Base-by-base conservation (phyloP, 371 early-diverging fungal genomes). In the Haplosporangium sp. region DNA sequence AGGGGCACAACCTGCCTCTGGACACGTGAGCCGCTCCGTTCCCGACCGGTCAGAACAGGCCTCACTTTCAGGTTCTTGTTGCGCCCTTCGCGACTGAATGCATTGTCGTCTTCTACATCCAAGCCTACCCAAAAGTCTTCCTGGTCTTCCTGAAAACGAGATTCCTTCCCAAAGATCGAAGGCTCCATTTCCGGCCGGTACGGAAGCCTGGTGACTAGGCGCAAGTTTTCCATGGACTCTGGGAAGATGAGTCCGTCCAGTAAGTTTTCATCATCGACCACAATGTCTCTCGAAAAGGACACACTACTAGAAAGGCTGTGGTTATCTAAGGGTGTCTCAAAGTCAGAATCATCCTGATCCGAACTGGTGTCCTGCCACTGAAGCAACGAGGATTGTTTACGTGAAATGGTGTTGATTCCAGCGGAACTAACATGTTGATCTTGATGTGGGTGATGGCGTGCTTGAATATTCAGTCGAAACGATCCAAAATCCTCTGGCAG, bases 101-200 rank as follows among this genome's bases (percentile, higher is more conserved):
- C 55, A 16, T 55, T 59, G n/a, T 71, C 64, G 8, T 47, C 73
- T 0, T 18, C 46, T 13, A 77, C 37, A 14, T 72, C 72, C 1
- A 77, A 37, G 0, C 68, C 79, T 18, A 64, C 72, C 79, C 79
- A 77, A 40, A 77, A 77, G 20, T 68, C 73, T 5, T 77, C 79
- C 29, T 51, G 66, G 1, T 77, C 77, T 3, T 72, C 73, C 23
- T 64, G 72, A 40, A 64, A 47, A 13, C 55, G 52, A 6, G 68
- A 59, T 16, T 73, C 73, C 29, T 62, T 72, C 13, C 62, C 67
- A 47, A 73, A 73, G 54, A 73, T 60, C 7, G 73, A 66, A 14
- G 73, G 72, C 0, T 72, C 66, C n/a, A 45, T 55, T 20, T 72
- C 72, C 1, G 61, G 52, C 21, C 66, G 56, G 47, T 72, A 65